Evolutionary conservation across 2,329 filamentous ascomycete species (phyloP).

Genomic region (Trichoderma semiorbis): DNA sequence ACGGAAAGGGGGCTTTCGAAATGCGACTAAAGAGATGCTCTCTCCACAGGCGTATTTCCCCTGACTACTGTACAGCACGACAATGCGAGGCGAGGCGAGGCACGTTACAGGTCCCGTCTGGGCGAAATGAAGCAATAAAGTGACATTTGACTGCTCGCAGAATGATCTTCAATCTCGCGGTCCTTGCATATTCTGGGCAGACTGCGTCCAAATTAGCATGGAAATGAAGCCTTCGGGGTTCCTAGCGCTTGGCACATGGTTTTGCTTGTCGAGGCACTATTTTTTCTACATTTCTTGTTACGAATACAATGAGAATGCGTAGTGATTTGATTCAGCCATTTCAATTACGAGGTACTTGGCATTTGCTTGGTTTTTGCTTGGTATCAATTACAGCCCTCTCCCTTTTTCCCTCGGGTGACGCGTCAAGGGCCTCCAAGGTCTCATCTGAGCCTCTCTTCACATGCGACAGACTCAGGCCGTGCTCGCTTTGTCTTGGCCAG

Average conservation of each 20-base stretch:
- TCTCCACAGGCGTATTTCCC: neutral
- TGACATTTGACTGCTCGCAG: neutral
- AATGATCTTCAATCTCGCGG: neutral
- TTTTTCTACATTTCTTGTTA: too few relatives aligned
- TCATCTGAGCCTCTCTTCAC: neutral
- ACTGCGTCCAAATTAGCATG: neutral
- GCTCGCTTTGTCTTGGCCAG: conserved; percentile 5
- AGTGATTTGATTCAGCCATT: too few relatives aligned
- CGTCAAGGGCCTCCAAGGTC: neutral
- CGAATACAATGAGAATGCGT: neutral
- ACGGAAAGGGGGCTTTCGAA: neutral
- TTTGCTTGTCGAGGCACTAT: neutral
- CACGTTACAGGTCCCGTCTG: neutral
- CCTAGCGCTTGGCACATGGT: neutral
- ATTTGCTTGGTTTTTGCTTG: neutral
- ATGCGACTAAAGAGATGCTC: neutral
- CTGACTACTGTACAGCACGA: neutral
- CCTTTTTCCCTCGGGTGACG: neutral
- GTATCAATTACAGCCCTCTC: neutral
- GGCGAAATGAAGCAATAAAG: neutral
- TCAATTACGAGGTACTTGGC: neutral
- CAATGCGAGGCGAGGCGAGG: neutral
- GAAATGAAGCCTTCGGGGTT: neutral
- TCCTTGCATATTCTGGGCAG: neutral
- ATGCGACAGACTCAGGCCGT: neutral